These are phyloP conservation scores for Calonectria hawksworthii DNA, from an alignment of 2,329 filamentous ascomycete species.

Conservation along the genomic window DNA sequence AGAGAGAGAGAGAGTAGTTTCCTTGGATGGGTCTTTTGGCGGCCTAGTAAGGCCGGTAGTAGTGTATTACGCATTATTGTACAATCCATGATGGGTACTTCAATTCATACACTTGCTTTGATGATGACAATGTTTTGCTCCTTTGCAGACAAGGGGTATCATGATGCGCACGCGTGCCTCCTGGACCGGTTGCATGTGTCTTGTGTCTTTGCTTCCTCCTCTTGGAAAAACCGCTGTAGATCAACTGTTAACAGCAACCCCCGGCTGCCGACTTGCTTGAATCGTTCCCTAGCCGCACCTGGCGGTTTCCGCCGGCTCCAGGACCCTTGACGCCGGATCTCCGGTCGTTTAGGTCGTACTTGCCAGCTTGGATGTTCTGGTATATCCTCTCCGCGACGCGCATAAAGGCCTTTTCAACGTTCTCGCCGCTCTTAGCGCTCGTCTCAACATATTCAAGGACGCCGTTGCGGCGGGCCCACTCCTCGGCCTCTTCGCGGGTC, in stretches of 20 bases:
- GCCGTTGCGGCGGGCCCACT: slow-evolving; percentile 88
- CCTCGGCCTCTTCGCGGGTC: slow-evolving; percentile 84
- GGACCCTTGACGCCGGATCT: slow-evolving; percentile 90
- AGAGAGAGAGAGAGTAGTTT: slow-evolving; percentile 38
- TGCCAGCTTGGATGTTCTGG: slow-evolving; percentile 94
- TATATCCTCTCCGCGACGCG: slow-evolving; percentile 96
- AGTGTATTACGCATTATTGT: slow-evolving; percentile 52
- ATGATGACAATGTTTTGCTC: slow-evolving; percentile 42
- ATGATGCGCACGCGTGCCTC: slow-evolving; percentile 44
- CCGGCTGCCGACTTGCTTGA: slow-evolving; percentile 56
- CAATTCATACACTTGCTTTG: slow-evolving; percentile 43
- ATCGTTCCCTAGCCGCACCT: slow-evolving; percentile 63
- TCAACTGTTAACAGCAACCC: slow-evolving; percentile 63
- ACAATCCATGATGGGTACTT: slow-evolving; percentile 45
- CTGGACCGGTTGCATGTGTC: slow-evolving; percentile 33
- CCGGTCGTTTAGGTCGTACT: slow-evolving; percentile 94
- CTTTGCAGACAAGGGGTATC: slow-evolving; percentile 46
- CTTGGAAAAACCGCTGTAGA: slow-evolving; percentile 14
- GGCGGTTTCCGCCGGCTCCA: slow-evolving; percentile 61
- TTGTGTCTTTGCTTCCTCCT: slow-evolving; percentile 21
- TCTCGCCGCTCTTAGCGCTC: slow-evolving; percentile 93
- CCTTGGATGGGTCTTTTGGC: slow-evolving; percentile 31
- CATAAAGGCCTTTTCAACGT: slow-evolving; percentile 93
- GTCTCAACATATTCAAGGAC: slow-evolving; percentile 97
- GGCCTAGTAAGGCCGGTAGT: slow-evolving; percentile 37